Percentiles rank a stretch among this genome's conserved stretches.
Conservation (phyloP, 345 rosid genomes). For the Schrenkiella parvula region DNA sequence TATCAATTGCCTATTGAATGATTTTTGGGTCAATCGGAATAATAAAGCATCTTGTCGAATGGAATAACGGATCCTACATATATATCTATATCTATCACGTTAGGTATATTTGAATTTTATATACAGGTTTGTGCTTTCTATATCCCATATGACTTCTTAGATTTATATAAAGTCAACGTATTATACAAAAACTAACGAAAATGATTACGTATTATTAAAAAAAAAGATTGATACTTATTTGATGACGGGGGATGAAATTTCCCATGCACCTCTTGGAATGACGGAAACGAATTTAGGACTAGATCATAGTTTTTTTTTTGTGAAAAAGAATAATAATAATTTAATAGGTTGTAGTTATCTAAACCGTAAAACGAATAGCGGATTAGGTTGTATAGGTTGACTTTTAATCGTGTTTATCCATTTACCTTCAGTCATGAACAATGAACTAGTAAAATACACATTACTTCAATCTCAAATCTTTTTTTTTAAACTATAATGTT, state of each 20-base stretch:
- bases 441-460: not conserved
- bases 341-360: not conserved
- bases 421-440: not conserved
- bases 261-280: conserved; percentile 5
- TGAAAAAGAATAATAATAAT: no score
- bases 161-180: conserved; percentile 12
- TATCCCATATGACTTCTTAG: not conserved
- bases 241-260: not conserved
- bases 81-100: conserved; percentile 3
- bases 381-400: not conserved
- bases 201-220: not conserved
- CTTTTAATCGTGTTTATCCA: conserved; percentile 11
- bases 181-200: not conserved
- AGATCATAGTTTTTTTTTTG: not conserved
- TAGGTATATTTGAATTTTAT: conserved; percentile 2
- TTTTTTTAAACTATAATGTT: not conserved
- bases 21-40: not conserved
- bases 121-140: not conserved
- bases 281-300: not conserved
- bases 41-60: not conserved
- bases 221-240: no score
- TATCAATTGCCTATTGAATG: not conserved
- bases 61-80: not conserved
- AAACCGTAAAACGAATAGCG: not conserved
- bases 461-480: not conserved